phyloP scores from a whole-genome alignment of 2,329 filamentous ascomycete genomes.

The Aspergillus sp. region DNA sequence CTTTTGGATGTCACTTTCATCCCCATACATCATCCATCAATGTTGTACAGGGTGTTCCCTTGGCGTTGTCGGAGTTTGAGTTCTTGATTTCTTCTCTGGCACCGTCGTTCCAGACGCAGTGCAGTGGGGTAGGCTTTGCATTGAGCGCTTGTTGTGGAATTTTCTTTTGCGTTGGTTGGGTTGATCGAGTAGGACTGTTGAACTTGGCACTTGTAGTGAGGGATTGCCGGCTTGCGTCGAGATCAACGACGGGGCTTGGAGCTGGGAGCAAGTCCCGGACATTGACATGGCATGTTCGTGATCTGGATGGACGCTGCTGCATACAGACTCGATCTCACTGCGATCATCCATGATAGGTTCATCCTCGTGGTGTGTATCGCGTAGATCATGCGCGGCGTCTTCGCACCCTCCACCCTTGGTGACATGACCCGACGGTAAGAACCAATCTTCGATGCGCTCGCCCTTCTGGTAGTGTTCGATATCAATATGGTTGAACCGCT shows the following conservation, averaged over 20 bases:
- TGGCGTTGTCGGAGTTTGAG: background rate
- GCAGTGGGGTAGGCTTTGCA: background rate
- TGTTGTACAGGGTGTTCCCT: background rate
- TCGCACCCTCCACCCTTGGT: conserved; percentile 26
- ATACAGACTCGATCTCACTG: conserved; percentile 21
- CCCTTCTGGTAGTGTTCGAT: conserved; percentile 51
- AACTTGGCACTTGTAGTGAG: background rate
- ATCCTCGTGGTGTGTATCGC: background rate
- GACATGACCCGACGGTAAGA: conserved; percentile 31
- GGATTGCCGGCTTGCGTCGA: background rate
- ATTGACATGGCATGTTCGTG: conserved; percentile 13
- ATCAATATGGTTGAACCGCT: conserved; percentile 76
- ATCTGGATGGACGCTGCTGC: conserved; percentile 16
- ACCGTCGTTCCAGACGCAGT: background rate
- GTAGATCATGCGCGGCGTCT: conserved; percentile 6
- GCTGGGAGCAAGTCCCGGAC: background rate
- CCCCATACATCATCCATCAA: background rate
- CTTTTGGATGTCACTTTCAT: background rate
- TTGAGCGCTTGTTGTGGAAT: conserved; percentile 3
- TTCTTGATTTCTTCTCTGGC: conserved; percentile 19
- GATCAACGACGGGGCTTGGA: background rate
- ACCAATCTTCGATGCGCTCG: conserved; percentile 40
- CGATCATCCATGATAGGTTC: conserved; percentile 10
- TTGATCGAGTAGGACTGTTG: background rate
- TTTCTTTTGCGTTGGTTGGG: conserved; percentile 23